Base-by-base conservation (phyloP, 2,329 filamentous ascomycete genomes). In the Phialocephala sp. region DNA sequence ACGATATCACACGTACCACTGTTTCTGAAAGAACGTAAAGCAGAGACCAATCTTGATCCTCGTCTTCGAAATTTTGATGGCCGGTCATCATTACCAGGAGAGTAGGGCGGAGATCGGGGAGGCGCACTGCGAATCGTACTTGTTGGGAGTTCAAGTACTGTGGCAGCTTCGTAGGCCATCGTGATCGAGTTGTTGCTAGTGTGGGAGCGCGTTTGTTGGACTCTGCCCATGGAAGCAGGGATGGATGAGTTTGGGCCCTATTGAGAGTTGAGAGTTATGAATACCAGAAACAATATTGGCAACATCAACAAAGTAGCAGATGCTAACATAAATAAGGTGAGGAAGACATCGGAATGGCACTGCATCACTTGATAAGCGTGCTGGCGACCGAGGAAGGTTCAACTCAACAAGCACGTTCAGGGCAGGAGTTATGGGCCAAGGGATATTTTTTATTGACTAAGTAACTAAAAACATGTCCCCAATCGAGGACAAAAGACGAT, bases 31-130 rank as follows among this genome's bases (percentile, higher is more conserved):
- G 79, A 79, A 37, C 77, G 79, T 22, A 84, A 66, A 24, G 77
- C 79, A 4, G 79, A 80, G 61, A 79, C 70, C n/a, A 84, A 70
- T 50, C 75, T 79, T 6, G 79, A 80, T n/a, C 79, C 77, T 50
- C 79, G 78, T 27, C 78, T 77, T 62, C 77, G 76, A 45, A 80
- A 56, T 66, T 80, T 83, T 4, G 75, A 78, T 66, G 68, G 75
- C 58, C 67, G 62, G 15, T 64, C 67, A 56, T 71, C 67, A 57
- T 72, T 72, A 15, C 68, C 68, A 18, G 69, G 66, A 27, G 69
- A 71, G 11, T 66, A 61, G 36, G 74, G 72, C 22, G 73, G 74
- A 54, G 71, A 72, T 11, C 75, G 68, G 35, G 69, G 50, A 18
- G 69, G 50, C 11, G 24, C 50, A 35, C 12, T n/a, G 50, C 50